Conservation (phyloP, 306 rosid species). For the Prunus mira region DNA sequence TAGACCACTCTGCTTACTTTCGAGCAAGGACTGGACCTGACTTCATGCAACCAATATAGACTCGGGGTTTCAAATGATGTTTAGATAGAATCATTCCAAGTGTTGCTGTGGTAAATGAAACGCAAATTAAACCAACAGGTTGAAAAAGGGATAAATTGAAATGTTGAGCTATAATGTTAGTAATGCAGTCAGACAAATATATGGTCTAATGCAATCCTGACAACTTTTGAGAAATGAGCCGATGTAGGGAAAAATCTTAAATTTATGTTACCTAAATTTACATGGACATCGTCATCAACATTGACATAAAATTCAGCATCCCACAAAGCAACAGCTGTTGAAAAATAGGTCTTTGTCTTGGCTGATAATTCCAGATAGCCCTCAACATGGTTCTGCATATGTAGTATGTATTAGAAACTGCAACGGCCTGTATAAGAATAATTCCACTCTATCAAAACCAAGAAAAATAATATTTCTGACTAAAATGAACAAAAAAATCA, state of each 20-base stretch:
- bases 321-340: conserved; percentile 74
- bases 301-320: conserved; percentile 84
- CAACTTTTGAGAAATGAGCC: neutral
- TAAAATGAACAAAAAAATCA: conserved; percentile 33
- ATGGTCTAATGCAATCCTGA: neutral
- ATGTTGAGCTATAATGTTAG: neutral
- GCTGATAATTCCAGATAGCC: conserved; percentile 76
- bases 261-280: conserved; percentile 62
- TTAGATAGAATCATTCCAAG: conserved; percentile 56
- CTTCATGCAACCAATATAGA: conserved; percentile 93
- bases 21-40: conserved; percentile 86
- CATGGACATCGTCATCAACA: conserved; percentile 92
- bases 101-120: conserved; percentile 44
- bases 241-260: neutral
- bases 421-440: neutral
- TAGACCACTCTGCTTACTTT: conserved; percentile 52
- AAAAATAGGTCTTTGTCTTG: conserved; percentile 69
- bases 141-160: neutral
- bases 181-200: neutral
- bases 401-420: neutral
- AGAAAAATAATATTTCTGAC: neutral
- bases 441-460: neutral
- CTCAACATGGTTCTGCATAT: conserved; percentile 61
- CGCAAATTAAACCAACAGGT: conserved; percentile 17
- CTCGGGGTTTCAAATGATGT: conserved; percentile 62